Conservation (phyloP, 2,329 filamentous ascomycete species). For the Cytospora schulzeri region DNA sequence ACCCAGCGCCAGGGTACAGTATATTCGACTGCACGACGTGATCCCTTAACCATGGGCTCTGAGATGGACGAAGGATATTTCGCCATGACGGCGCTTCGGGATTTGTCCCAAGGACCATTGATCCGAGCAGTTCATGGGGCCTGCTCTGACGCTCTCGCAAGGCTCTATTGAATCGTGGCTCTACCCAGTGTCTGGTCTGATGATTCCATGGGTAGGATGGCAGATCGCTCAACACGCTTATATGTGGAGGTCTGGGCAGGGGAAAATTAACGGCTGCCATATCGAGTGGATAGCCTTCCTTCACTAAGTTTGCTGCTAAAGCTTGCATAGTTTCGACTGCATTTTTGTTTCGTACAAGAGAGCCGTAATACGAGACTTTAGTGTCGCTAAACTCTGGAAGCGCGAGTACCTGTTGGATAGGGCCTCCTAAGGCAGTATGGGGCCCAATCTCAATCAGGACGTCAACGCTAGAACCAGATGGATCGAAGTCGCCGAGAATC, state of each 20-base stretch:
- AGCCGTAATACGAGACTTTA: background rate
- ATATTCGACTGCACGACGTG: constrained; percentile 4
- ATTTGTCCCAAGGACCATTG: constrained; percentile 35
- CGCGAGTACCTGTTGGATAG: background rate
- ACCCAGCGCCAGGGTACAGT: constrained; percentile 12
- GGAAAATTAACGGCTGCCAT: constrained; percentile 33
- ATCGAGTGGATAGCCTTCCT: background rate
- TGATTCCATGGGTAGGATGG: constrained; percentile 53
- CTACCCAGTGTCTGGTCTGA: constrained; percentile 43
- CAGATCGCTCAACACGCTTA: constrained; percentile 33
- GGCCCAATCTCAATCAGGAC: constrained; percentile 4
- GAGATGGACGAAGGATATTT: constrained; percentile 35
- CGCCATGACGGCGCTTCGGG: constrained; percentile 39
- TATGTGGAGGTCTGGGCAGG: constrained; percentile 31
- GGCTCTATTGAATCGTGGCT: constrained; percentile 39
- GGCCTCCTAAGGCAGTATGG: background rate
- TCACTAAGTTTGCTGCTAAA: background rate
- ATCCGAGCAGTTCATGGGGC: constrained; percentile 45
- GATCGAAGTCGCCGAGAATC: background rate
- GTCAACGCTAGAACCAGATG: background rate
- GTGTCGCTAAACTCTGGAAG: background rate
- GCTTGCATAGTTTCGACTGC: background rate
- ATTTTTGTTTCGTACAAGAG: constrained; percentile 1
- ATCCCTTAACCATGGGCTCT: constrained; percentile 16
- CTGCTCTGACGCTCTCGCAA: constrained; percentile 39